Conservation (phyloP, 345 rosid species). For the Triadica sebifera region DNA sequence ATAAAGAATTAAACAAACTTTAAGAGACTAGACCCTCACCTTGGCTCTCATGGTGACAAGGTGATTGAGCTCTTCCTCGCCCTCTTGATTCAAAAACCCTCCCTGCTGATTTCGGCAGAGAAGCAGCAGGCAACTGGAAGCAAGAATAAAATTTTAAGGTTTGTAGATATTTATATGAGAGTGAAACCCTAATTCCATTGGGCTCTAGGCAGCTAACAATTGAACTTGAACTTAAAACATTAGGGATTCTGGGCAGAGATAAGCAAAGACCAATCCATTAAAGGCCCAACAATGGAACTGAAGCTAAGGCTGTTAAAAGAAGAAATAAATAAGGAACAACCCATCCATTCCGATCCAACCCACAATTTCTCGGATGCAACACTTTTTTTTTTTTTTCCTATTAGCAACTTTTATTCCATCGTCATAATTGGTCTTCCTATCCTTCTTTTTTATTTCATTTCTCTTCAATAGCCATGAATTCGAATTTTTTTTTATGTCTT, state of each 20-base stretch:
- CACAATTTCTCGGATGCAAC: no score
- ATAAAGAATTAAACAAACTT: neutral
- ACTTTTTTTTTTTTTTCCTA: no score
- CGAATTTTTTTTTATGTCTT: no score
- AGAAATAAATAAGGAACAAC: no score
- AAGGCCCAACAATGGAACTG: neutral
- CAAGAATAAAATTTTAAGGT: neutral
- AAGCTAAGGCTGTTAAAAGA: neutral
- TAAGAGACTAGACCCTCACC: slow-evolving; percentile 31
- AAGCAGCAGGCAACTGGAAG: slow-evolving; percentile 14
- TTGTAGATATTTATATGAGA: neutral
- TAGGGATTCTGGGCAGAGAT: no score
- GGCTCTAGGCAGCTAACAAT: neutral
- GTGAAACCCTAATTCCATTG: slow-evolving; percentile 19
- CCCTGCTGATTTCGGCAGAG: neutral
- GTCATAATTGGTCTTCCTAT: no score
- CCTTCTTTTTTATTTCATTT: no score
- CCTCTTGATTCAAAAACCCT: slow-evolving; percentile 22
- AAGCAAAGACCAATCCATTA: neutral
- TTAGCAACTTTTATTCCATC: no score
- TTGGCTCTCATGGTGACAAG: slow-evolving; percentile 75
- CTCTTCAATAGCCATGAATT: no score
- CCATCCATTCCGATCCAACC: no score
- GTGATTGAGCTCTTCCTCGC: neutral
- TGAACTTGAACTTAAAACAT: no score